Evolutionary conservation across 106 monocot species (phyloP).

Genomic region (Agapanthus africanus): DNA sequence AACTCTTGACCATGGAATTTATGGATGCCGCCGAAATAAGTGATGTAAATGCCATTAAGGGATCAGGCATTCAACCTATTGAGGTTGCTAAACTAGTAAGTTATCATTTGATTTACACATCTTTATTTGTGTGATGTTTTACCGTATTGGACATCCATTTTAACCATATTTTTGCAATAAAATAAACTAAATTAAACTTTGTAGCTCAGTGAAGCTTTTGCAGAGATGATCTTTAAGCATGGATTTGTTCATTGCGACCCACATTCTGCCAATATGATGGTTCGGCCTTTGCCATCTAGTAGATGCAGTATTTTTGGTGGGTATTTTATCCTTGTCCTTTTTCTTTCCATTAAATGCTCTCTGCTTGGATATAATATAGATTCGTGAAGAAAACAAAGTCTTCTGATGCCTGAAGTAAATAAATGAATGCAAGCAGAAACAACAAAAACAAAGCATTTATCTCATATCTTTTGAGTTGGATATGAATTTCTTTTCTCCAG

Average conservation of each 20-base stretch:
- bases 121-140: background rate
- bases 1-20: conserved; percentile 90
- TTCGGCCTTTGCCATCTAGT: conserved; percentile 55
- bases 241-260: conserved; percentile 99
- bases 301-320: conserved; percentile 55
- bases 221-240: conserved; percentile 98
- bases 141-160: background rate
- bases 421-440: too few species aligned
- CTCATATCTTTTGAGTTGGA: too few species aligned
- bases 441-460: too few species aligned
- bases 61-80: conserved; percentile 47
- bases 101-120: background rate
- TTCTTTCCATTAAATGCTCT: too few species aligned
- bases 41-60: conserved; percentile 59
- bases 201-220: conserved; percentile 72
- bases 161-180: conserved; percentile 4
- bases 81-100: conserved; percentile 86
- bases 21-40: conserved; percentile 88
- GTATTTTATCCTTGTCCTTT: too few species aligned
- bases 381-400: too few species aligned
- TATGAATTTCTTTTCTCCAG: too few species aligned
- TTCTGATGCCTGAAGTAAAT: too few species aligned
- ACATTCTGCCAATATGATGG: conserved; percentile 98
- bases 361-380: too few species aligned
- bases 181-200: too few species aligned